phyloP scores from a whole-genome alignment of 2,329 filamentous ascomycete genomes.

The Neonectria coccinea region DNA sequence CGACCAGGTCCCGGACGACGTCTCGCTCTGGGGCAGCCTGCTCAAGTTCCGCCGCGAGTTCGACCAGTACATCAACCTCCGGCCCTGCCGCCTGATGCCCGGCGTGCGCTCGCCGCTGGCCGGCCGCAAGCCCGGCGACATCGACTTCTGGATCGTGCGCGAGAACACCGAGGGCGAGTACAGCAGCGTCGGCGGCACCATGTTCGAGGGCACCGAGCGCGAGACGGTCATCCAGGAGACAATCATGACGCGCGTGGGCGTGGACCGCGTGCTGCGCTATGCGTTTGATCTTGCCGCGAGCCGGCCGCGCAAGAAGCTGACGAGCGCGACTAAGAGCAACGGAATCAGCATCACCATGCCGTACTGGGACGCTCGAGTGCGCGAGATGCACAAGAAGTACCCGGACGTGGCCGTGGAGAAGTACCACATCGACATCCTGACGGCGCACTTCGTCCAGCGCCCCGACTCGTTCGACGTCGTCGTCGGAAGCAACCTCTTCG shows the following conservation, averaged over 20 bases:
- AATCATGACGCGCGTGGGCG: conserved; percentile 71
- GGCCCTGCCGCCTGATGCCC: conserved; percentile 71
- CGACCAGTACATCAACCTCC: conserved; percentile 76
- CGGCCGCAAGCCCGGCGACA: conserved; percentile 65
- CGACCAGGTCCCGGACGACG: conserved; percentile 70
- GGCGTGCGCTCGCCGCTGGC: conserved; percentile 69
- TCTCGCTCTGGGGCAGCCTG: conserved; percentile 75
- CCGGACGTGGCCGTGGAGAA: conserved; percentile 71
- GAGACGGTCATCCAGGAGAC: conserved; percentile 72
- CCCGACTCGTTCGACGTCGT: conserved; percentile 72
- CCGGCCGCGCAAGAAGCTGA: conserved; percentile 69
- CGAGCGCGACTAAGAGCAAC: conserved; percentile 75
- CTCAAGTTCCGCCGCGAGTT: conserved; percentile 75
- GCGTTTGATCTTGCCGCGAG: conserved; percentile 72
- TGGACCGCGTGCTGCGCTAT: conserved; percentile 72
- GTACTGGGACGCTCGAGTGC: conserved; percentile 73
- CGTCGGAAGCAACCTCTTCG: conserved; percentile 72
- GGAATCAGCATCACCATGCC: conserved; percentile 76
- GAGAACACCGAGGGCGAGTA: conserved; percentile 78
- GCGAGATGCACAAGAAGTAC: conserved; percentile 65
- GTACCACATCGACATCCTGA: conserved; percentile 76
- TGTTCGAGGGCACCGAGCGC: conserved; percentile 69
- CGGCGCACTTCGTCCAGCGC: conserved; percentile 71
- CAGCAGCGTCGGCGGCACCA: conserved; percentile 72
- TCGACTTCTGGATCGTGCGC: conserved; percentile 75